A percentile compares a stretch with the other conserved stretches of the same genome.
These are phyloP conservation scores for Tolypocladium capitatum DNA, from an alignment of 2,329 filamentous ascomycete genomes.

Conservation along the genomic window DNA sequence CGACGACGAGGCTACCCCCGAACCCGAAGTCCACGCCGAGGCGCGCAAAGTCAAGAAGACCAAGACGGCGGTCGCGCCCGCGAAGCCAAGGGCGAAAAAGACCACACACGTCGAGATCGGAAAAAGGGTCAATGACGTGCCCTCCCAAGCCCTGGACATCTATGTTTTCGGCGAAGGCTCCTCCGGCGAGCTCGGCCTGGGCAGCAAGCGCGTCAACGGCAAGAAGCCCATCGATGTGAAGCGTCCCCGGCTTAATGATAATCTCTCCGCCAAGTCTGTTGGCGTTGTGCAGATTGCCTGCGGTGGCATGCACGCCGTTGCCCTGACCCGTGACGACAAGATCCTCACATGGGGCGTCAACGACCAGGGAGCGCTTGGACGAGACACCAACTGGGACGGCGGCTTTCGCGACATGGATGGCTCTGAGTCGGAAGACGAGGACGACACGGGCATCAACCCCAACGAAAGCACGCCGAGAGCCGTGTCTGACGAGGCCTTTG, in stretches of 20 bases:
- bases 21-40: slow-evolving; percentile 5
- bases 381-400: slow-evolving; percentile 58
- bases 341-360: slow-evolving; percentile 83
- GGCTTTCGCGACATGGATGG: slow-evolving; percentile 44
- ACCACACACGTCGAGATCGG: neutral
- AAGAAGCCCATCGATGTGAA: slow-evolving; percentile 59
- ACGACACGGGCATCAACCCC: slow-evolving; percentile 57
- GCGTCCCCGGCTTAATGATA: slow-evolving; percentile 71
- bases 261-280: slow-evolving; percentile 43
- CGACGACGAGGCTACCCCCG: slow-evolving; percentile 3
- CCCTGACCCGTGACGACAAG: slow-evolving; percentile 66
- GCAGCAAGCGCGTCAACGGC: slow-evolving; percentile 45
- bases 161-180: slow-evolving; percentile 72
- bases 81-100: slow-evolving; percentile 8
- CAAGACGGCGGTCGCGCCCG: slow-evolving; percentile 27
- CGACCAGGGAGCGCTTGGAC: slow-evolving; percentile 67
- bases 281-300: slow-evolving; percentile 66
- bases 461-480: slow-evolving; percentile 53
- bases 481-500: slow-evolving; percentile 45
- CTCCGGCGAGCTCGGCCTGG: slow-evolving; percentile 72
- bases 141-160: slow-evolving; percentile 52
- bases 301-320: slow-evolving; percentile 72
- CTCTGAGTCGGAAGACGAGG: slow-evolving; percentile 44
- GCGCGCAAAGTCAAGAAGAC: slow-evolving; percentile 40
- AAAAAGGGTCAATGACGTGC: slow-evolving; percentile 19